Percentiles rank a stretch among this genome's conserved stretches.
These are phyloP conservation scores for Clavulina sp. DNA, from an alignment of 768 basidiomycete species.

Conservation along the genomic window DNA sequence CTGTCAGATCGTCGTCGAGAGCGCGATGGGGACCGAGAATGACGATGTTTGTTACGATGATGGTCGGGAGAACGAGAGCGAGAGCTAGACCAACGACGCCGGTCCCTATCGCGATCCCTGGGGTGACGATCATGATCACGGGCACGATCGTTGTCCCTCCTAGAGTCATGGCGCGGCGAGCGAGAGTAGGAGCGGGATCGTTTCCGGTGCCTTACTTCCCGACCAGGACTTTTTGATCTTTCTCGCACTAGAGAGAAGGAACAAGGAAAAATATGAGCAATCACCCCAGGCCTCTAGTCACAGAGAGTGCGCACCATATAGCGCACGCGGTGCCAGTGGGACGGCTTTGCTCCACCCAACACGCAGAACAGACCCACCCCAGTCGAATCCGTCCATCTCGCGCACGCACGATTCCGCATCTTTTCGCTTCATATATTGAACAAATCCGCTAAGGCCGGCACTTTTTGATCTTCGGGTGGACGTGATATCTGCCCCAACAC, in stretches of 20 bases:
- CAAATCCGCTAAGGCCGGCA: conserved; percentile 81
- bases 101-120: conserved; percentile 11
- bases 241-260: background rate
- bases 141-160: conserved; percentile 18
- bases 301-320: conserved; percentile 40
- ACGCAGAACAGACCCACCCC: conserved; percentile 75
- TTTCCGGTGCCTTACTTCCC: background rate
- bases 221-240: background rate
- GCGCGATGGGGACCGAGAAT: conserved; percentile 25
- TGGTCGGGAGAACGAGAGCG: conserved; percentile 15
- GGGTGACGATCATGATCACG: conserved; percentile 19
- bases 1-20: conserved; percentile 18
- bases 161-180: background rate
- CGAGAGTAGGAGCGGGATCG: conserved; percentile 1
- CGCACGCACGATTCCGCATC: conserved; percentile 81
- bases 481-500: conserved; percentile 64
- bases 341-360: conserved; percentile 98
- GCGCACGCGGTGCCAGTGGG: conserved; percentile 50
- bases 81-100: conserved; percentile 23
- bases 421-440: conserved; percentile 85
- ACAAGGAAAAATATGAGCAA: background rate
- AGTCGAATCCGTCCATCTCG: conserved; percentile 84
- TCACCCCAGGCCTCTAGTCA: background rate
- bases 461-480: conserved; percentile 50
- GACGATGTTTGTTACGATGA: conserved; percentile 15